Base-by-base conservation (phyloP, 164 flowering plant species). In the Tetracentron sinense region DNA sequence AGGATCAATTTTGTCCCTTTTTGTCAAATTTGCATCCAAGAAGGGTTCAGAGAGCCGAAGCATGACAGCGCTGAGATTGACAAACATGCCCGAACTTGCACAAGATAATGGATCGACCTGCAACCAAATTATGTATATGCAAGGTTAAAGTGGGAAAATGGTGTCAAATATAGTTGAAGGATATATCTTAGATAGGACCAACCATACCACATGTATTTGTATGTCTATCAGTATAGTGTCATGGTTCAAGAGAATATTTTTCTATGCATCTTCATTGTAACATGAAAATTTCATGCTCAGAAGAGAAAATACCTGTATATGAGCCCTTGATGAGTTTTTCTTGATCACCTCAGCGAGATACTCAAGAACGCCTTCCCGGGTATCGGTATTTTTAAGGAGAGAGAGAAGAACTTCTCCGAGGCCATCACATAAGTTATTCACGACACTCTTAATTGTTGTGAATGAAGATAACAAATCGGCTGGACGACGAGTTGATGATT, bases 81-180 rank as follows among this genome's bases (percentile, higher is more conserved):
- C 88, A 83, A 95, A 95, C 92, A 83, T 85, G 73, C 97, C 99
- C 56, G 99, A 87, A 75, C 97, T 92, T 47, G 99, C 99, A 84
- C 89, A 85, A 35, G 96, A 76, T 60, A 88, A 61, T 61, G 86
- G 96, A 77, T 95, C 96, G 55, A 92, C 96, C 99, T 95, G 88
- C 20, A 19, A 55, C 35, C 35, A 70, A 59, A 62, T 4, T 47
- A 23, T 6, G 21, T 26, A 28, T 2, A 26, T 7, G 19, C 7
- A 1, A 20, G 11, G 14, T 17, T 1, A 1, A 28, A 28, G 25
- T 8, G 8, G n/a, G n/a, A n/a, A n/a, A n/a, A n/a, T n/a, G n/a
- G n/a, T 33, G 4, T 8, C 44, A 8, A 8, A 16, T 25, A 25
- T 26, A 2, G 16, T 19, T 4, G 19, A 10, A 26, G 12, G 29